Evolutionary conservation across 2,329 filamentous ascomycete species (phyloP).

Genomic region (Neofusicoccum sp.): DNA sequence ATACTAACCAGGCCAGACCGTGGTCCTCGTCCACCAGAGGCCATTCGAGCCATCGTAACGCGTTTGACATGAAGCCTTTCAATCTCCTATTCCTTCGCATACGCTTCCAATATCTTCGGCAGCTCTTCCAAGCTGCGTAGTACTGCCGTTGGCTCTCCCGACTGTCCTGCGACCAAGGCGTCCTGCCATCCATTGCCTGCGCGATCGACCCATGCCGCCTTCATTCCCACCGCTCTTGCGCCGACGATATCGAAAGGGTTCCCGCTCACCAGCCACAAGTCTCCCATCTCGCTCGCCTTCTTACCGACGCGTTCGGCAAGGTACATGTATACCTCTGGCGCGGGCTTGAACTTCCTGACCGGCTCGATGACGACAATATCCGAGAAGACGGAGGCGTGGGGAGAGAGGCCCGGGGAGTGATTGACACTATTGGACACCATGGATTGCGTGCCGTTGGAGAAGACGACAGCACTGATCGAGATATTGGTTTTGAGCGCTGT

Average conservation of each 20-base stretch:
- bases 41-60: too few species aligned
- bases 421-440: conserved; percentile 66
- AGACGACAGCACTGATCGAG: conserved; percentile 60
- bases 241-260: conserved; percentile 77
- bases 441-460: conserved; percentile 68
- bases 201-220: conserved; percentile 69
- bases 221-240: conserved; percentile 62
- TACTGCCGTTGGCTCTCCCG: conserved; percentile 53
- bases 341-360: conserved; percentile 65
- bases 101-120: conserved; percentile 41
- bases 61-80: neutral
- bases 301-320: conserved; percentile 57
- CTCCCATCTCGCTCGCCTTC: conserved; percentile 41
- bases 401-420: conserved; percentile 58
- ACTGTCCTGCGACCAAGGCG: conserved; percentile 50
- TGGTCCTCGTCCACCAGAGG: too few species aligned
- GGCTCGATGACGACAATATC: conserved; percentile 63
- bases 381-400: conserved; percentile 34
- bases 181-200: conserved; percentile 67
- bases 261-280: conserved; percentile 70
- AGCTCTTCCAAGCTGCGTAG: conserved; percentile 62
- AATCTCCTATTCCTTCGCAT: neutral
- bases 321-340: conserved; percentile 63
- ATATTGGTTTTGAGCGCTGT: conserved; percentile 46
- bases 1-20: neutral